Evolutionary conservation across 352 stramenopile species (phyloP), one percentile per base, ranked within the genome.

Genomic region (Pythium angustatum): DNA sequence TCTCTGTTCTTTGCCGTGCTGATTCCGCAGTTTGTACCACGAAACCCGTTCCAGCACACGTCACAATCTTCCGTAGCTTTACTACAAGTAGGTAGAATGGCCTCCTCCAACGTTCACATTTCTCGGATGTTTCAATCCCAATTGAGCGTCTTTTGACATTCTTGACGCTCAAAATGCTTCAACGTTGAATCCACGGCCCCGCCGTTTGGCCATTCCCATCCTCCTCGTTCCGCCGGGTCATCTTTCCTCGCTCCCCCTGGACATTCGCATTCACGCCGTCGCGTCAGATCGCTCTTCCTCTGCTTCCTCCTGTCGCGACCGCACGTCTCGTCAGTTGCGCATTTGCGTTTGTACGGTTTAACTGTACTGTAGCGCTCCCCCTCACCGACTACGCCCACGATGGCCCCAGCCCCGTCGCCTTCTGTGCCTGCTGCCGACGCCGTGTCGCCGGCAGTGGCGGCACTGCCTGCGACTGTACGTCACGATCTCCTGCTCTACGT

Each of bases 401-500:
- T 71, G 56, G 34, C 64, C n/a, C 57, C 51, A 3, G 49, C 43
- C 24, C 47, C 64, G 8, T 66, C 57, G 15, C 57, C 51, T 15
- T 62, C 58, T 17, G 52, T 53, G 43, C 58, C 51, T 14, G 31
- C 58, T 10, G 31, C 26, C 28, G 30, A 27, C 3, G 33, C 54
- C 4, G n/a, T 45, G 11, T 49, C 50, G 19, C 11, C 40, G 34
- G 15, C 58, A 2, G 30, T 21, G 50, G 22, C 33, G 5, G 26
- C 43, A 17, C 21, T 10, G 54, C 22, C 26, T 2, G 2, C 55
- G 6, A 14, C 48, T 8, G 74, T 87, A 40, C 78, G 83, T 27
- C 72, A 59, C 57, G 64, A 87, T 43, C 61, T 93, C 52, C 66
- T 93, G 48, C 63, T 93, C 48, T 94, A 93, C 30, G 78, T 93